Evolutionary conservation across 1,284 basidiomycete genomes (phyloP).

Genomic region (Thecaphora thlaspeos): DNA sequence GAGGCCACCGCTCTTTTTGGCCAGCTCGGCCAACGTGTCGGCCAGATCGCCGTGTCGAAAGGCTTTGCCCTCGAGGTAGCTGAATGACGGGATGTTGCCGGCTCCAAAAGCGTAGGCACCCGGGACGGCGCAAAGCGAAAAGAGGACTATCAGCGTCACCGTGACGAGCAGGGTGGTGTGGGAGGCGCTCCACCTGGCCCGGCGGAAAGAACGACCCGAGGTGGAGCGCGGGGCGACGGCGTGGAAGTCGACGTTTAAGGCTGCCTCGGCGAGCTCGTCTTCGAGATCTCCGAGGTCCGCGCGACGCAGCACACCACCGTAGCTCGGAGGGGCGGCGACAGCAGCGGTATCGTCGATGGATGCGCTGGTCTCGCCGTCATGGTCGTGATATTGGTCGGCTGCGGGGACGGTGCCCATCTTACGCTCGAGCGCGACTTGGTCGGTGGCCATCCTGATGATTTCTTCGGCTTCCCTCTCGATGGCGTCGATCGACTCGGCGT

Average conservation of each 20-base stretch:
- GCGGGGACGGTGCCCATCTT: slow-evolving; percentile 2
- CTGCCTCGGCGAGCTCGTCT: slow-evolving; percentile 25
- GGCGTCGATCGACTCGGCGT: background rate
- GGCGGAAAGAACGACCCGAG: slow-evolving; percentile 1
- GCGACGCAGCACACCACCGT: too few relatives aligned
- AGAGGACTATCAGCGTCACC: slow-evolving; percentile 23
- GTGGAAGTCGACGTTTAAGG: slow-evolving; percentile 13
- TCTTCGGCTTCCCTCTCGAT: slow-evolving; percentile 17
- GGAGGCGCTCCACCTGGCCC: slow-evolving; percentile 19
- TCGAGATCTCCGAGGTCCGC: slow-evolving; percentile 12
- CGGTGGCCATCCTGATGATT: slow-evolving; percentile 23
- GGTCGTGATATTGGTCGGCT: too few relatives aligned
- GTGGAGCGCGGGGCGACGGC: background rate
- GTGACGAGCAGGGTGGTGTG: slow-evolving; percentile 29
- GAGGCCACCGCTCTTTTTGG: slow-evolving; percentile 43
- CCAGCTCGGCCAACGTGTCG: slow-evolving; percentile 44
- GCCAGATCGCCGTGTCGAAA: slow-evolving; percentile 52
- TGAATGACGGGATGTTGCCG: slow-evolving; percentile 47
- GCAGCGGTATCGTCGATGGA: too few relatives aligned
- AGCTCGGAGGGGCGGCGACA: too few relatives aligned
- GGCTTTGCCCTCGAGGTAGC: slow-evolving; percentile 45
- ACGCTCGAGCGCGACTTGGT: slow-evolving; percentile 21
- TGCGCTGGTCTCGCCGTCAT: too few relatives aligned
- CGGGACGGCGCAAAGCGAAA: slow-evolving; percentile 23
- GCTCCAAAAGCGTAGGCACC: slow-evolving; percentile 45